phyloP scores from a whole-genome alignment of 2,329 filamentous ascomycete genomes.

The Trichoderma harzianum region DNA sequence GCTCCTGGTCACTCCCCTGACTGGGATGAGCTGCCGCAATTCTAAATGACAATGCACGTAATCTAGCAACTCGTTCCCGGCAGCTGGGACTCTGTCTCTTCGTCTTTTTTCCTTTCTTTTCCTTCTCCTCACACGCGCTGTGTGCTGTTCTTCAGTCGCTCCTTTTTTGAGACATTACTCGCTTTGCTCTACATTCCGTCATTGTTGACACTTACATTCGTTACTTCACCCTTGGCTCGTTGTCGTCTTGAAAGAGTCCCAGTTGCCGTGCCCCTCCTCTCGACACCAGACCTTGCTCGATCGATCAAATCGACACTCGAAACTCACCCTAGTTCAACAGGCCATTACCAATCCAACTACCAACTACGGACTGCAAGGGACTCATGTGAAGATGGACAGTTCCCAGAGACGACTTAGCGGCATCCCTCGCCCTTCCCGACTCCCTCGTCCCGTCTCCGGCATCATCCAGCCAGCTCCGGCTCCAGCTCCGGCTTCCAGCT shows the following conservation, averaged over 20 bases:
- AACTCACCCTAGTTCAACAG: constrained; percentile 16
- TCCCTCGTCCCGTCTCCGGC: constrained; percentile 33
- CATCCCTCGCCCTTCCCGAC: constrained; percentile 38
- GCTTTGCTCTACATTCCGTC: constrained; percentile 11
- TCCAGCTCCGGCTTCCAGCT: neutral
- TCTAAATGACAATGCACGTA: neutral
- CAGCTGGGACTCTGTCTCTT: neutral
- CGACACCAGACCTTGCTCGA: neutral
- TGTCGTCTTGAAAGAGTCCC: neutral
- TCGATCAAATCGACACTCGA: constrained; percentile 9
- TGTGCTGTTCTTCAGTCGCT: neutral
- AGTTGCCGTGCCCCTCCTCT: neutral
- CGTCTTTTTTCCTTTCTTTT: neutral
- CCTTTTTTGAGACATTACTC: neutral
- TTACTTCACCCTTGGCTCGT: neutral
- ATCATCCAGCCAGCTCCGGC: constrained; percentile 31
- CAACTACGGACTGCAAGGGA: neutral
- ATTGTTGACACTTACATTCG: constrained; percentile 4
- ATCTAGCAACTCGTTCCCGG: neutral
- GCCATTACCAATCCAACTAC: neutral
- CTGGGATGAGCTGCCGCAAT: constrained; percentile 10
- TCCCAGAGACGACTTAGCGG: constrained; percentile 36
- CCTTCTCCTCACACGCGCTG: neutral
- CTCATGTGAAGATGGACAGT: constrained; percentile 29
- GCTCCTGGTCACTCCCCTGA: constrained; percentile 18